Conservation (phyloP, 805 yeast species). For the Starmerella riodocensis region DNA sequence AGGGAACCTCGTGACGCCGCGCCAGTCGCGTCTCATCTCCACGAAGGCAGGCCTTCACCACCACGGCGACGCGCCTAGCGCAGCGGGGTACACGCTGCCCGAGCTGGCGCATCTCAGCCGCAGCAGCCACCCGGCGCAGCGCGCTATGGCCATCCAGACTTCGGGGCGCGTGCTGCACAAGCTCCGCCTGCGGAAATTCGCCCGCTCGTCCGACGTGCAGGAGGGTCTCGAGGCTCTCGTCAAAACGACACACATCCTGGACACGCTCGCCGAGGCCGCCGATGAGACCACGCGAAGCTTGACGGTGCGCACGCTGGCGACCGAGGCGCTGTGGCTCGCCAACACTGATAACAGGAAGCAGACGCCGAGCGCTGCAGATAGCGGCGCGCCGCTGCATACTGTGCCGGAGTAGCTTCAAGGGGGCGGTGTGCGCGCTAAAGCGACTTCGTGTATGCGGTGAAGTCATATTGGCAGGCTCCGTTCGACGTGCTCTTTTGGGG, state of each 20-base stretch:
- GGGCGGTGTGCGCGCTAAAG: too few species aligned
- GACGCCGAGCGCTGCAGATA: too few species aligned
- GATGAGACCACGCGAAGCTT: slow-evolving; percentile 20
- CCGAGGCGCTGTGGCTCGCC: slow-evolving; percentile 24
- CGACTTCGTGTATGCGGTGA: too few species aligned
- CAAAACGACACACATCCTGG: slow-evolving; percentile 17
- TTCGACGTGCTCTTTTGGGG: too few species aligned
- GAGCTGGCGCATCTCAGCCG: slow-evolving; percentile 72
- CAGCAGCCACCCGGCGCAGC: slow-evolving; percentile 69
- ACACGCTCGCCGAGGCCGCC: slow-evolving; percentile 21
- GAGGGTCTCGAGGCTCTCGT: slow-evolving; percentile 21
- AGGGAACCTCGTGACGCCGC: slow-evolving; percentile 59
- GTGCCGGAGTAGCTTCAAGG: too few species aligned
- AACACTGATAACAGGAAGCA: slow-evolving; percentile 9
- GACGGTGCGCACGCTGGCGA: slow-evolving; percentile 23
- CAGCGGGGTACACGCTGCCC: slow-evolving; percentile 82
- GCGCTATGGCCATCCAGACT: slow-evolving; percentile 75
- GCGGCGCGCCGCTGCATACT: too few species aligned
- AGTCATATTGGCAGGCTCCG: too few species aligned
- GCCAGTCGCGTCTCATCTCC: slow-evolving; percentile 37
- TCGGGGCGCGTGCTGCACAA: slow-evolving; percentile 78
- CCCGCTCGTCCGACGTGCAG: slow-evolving; percentile 32
- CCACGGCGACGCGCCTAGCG: slow-evolving; percentile 74
- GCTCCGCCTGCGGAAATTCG: slow-evolving; percentile 38
- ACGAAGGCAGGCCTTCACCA: slow-evolving; percentile 69